Evolutionary conservation across 2,329 filamentous ascomycete species (phyloP).

Genomic region (Lomentospora prolificans): DNA sequence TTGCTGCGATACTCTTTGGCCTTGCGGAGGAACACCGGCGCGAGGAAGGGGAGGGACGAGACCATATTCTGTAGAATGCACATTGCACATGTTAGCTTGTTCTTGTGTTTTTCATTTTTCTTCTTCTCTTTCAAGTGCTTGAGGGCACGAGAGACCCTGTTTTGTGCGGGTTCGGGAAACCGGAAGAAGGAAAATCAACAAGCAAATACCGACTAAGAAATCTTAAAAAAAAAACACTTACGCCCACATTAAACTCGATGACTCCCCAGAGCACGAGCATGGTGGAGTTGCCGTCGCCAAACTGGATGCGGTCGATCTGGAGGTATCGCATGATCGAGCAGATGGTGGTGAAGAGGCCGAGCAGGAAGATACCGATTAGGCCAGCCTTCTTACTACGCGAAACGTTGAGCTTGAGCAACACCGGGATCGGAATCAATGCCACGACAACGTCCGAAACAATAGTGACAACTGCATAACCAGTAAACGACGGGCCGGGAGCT

Average conservation of each 20-base stretch:
- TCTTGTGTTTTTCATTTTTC: background rate
- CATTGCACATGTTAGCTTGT: background rate
- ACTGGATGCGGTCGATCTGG: conserved; percentile 39
- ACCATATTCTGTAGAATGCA: conserved; percentile 30
- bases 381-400: conserved; percentile 37
- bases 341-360: conserved; percentile 44
- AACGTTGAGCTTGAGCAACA: conserved; percentile 38
- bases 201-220: background rate
- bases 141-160: too few relatives aligned
- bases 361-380: conserved; percentile 39
- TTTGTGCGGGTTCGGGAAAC: too few relatives aligned
- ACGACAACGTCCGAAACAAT: conserved; percentile 41
- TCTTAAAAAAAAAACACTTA: conserved; percentile 20
- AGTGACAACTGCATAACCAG: conserved; percentile 39
- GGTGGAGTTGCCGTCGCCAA: conserved; percentile 43
- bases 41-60: conserved; percentile 34
- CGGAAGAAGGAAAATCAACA: background rate
- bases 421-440: conserved; percentile 38
- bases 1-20: conserved; percentile 31
- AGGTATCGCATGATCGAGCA: conserved; percentile 43
- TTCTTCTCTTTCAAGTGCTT: too few relatives aligned
- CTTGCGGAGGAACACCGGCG: conserved; percentile 31
- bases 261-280: conserved; percentile 47
- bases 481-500: conserved; percentile 36
- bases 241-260: conserved; percentile 47